Evolutionary conservation across 2,329 filamentous ascomycete genomes (phyloP), one percentile per base, ranked within the genome.

Genomic region (Periconia macrospinosa): DNA sequence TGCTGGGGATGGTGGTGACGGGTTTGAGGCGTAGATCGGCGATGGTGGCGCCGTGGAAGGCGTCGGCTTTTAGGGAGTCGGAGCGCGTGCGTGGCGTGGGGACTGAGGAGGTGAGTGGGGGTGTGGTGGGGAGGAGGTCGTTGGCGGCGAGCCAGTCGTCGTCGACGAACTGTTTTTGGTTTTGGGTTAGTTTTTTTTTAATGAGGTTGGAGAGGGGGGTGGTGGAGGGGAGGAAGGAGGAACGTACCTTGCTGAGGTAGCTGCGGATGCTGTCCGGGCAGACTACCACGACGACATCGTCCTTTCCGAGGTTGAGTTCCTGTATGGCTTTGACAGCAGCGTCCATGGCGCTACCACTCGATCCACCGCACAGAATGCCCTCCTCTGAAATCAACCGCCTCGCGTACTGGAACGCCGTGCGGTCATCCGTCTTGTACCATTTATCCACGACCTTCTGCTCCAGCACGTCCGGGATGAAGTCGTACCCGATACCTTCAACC

Each of bases 121-220:
- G 83, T 49, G 79, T 85, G 59, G 77, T 82, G 40, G 90, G 85
- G 23, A 97, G 83, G 20, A 99, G 90, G 72, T 93, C 89, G 77
- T 99, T 99, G 59, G 94, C 94, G 13, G 92, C 92, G 52, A 99
- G 87, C 95, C 94, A 99, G 79, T 97, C 94, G 71, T 99, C 95
- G 72, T 99, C 94, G 61, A 92, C 92, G 72, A 99, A 99, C 84
- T 83, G 49, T 11, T 6, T 6, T 1, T 5, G 9, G 19, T 6
- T 1, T 5, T 13, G 19, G 23, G 56, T 70, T 52, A 69, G 64
- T 46, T 52, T 50, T 30, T 44, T 20, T n/a, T n/a, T n/a, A n/a
- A n/a, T n/a, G n/a, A 8, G 23, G 23, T 3, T 27, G 23, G 23
- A 8, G 23, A 27, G 43, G 17, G 42, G 3, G 9, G 19, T 7